Evolutionary conservation across 2,329 filamentous ascomycete genomes (phyloP).

Genomic region (Harringtonia aguacate): DNA sequence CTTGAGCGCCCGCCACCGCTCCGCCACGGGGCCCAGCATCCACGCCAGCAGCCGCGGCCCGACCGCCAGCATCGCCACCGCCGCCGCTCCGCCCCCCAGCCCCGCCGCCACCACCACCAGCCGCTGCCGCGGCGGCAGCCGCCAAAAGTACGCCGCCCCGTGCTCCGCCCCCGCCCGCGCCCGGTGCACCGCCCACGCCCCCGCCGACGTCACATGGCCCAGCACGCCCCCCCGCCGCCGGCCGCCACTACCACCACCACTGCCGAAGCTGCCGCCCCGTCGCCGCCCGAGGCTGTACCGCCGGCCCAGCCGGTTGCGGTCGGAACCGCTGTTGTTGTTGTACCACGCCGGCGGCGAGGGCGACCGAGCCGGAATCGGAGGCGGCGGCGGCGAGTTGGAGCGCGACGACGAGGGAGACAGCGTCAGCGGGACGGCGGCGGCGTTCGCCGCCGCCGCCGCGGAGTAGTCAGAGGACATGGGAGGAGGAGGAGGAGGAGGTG

Average conservation of each 20-base stretch:
- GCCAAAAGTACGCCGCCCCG: conserved; percentile 27
- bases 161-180: neutral
- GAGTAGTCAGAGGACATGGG: conserved; percentile 1
- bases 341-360: conserved; percentile 1
- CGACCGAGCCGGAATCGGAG: neutral
- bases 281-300: conserved; percentile 6
- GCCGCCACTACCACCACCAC: neutral
- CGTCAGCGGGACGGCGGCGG: neutral
- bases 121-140: conserved; percentile 51
- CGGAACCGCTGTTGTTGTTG: neutral
- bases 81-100: conserved; percentile 39
- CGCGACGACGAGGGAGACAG: neutral
- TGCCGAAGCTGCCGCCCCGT: neutral
- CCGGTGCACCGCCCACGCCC: neutral
- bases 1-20: conserved; percentile 62
- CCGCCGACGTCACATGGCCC: neutral
- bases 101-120: conserved; percentile 42
- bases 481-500: neutral
- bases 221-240: neutral
- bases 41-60: conserved; percentile 65
- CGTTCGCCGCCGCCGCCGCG: neutral
- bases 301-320: conserved; percentile 3
- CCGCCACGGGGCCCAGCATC: conserved; percentile 60
- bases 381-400: neutral
- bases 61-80: conserved; percentile 64